Percentiles rank a stretch among this genome's conserved stretches.
Conservation (phyloP, 2,329 filamentous ascomycete species). For the Pseudogymnoascus sp. region DNA sequence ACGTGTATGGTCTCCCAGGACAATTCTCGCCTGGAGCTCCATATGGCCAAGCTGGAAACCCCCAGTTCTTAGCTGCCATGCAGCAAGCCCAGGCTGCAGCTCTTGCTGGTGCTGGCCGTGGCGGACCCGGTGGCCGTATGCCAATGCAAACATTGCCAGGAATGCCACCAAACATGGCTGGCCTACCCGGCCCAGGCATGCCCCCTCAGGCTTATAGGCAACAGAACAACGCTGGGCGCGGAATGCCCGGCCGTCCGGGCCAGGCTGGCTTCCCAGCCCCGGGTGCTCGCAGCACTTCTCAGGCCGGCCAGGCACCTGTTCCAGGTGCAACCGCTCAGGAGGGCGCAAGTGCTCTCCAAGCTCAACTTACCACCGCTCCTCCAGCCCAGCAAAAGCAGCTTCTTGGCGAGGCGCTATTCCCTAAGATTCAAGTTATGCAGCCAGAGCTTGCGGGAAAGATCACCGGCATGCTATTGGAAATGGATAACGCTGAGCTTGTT, state of each 20-base stretch:
- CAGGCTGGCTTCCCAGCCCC: constrained; percentile 31
- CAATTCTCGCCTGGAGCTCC: constrained; percentile 72
- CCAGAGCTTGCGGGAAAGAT: constrained; percentile 97
- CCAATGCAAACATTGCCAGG: constrained; percentile 57
- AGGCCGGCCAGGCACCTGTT: constrained; percentile 23
- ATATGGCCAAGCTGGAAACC: constrained; percentile 72
- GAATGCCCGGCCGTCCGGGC: constrained; percentile 31
- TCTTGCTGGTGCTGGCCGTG: constrained; percentile 36
- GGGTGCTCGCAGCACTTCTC: constrained; percentile 30
- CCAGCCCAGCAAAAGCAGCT: constrained; percentile 94
- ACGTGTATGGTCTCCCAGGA: constrained; percentile 72
- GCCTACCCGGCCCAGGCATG: constrained; percentile 41
- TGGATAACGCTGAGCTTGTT: constrained; percentile 93
- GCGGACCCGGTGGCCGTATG: constrained; percentile 46
- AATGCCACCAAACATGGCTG: constrained; percentile 65
- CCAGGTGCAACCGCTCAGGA: constrained; percentile 28
- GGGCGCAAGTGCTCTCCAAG: constrained; percentile 36
- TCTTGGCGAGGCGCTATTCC: constrained; percentile 94
- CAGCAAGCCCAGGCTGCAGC: constrained; percentile 64
- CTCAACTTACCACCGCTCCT: constrained; percentile 46
- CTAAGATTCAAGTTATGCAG: constrained; percentile 94
- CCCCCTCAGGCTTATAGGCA: constrained; percentile 42
- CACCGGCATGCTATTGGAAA: constrained; percentile 98
- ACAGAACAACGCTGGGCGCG: constrained; percentile 30
- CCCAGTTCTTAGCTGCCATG: constrained; percentile 73